Evolutionary conservation across 1,284 basidiomycete species (phyloP).

Genomic region (Bondarzewia mesenterica): DNA sequence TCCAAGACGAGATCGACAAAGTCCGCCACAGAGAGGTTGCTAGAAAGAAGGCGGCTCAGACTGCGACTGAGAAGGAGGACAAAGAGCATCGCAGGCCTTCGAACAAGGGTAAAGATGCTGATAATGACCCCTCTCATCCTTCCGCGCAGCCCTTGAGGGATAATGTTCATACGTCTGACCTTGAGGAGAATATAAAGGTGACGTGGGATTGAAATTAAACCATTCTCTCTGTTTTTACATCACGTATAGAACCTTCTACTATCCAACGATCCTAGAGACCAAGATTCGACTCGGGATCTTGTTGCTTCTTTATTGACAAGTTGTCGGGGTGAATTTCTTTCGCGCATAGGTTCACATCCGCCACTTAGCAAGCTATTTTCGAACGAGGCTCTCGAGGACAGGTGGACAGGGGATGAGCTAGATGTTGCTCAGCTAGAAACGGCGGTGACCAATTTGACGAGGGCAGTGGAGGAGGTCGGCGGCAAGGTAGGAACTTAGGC

Average conservation of each 20-base stretch:
- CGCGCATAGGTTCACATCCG: constrained; percentile 61
- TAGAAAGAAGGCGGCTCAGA: constrained; percentile 47
- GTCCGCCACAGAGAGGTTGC: constrained; percentile 56
- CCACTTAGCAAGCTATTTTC: constrained; percentile 44
- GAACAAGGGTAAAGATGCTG: constrained; percentile 22
- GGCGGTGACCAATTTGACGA: constrained; percentile 34
- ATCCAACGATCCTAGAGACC: constrained; percentile 31
- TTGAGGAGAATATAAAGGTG: constrained; percentile 58
- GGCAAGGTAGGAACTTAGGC: constrained; percentile 46
- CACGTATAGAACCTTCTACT: constrained; percentile 38
- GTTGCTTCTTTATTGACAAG: constrained; percentile 60
- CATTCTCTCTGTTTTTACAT: background rate
- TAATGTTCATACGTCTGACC: constrained; percentile 30
- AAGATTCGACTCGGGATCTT: constrained; percentile 50
- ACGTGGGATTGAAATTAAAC: constrained; percentile 11
- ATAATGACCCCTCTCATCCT: background rate
- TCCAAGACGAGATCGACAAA: constrained; percentile 70
- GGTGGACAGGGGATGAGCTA: constrained; percentile 45
- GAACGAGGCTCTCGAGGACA: constrained; percentile 39
- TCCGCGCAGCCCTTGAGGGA: too few relatives aligned
- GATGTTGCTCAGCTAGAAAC: constrained; percentile 44
- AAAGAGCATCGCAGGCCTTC: constrained; percentile 21
- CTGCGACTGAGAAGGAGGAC: constrained; percentile 21
- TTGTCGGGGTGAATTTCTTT: constrained; percentile 59
- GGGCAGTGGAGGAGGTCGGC: constrained; percentile 60